Base-by-base conservation (phyloP, 2,329 filamentous ascomycete species). In the Cryphonectria parasitica region DNA sequence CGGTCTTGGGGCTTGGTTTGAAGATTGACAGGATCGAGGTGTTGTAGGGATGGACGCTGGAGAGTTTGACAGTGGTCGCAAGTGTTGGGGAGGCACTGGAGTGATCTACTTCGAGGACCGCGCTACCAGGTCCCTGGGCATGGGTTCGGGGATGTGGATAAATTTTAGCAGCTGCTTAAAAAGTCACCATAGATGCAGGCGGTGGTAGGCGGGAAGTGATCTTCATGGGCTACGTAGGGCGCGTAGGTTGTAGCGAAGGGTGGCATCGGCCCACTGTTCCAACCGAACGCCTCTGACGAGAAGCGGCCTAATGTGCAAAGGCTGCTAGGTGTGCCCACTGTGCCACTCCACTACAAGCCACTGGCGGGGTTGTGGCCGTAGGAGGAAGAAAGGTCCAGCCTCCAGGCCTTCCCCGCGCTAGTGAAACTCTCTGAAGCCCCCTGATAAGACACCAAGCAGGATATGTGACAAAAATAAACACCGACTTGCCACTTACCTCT, bases 251-350 rank as follows among this genome's bases (percentile, higher is more conserved):
- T 28, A 64, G 61, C n/a, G 39, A 22, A 61, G 63, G 63, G 41
- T 49, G 49, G 63, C 41, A 64, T 64, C 63, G 63, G 63, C 41
- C 43, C 63, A 49, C 36, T 64, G 63, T 15, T 28, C 13, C 61
- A 39, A 25, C 61, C 61, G n/a, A 41, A 25, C 19, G 39, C 6
- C 34, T 43, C 31, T 39, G 60, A 41, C 25, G 61, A 25, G 36
- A 43, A 10, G 61, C 36, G 39, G 13, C 17, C 54, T 25, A 58
- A 31, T 58, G n/a, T 28, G 52, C 52, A 54, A 15, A 11, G 52
- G 52, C 52, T 54, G n/a, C n/a, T 49, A 22, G 45, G 45, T 49
- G 41, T 43, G 45, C 45, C 45, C 45, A 49, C 45, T n/a, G 54
- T 58, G 54, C 54, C 54, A 58, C 54, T 17, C 52, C 52, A 56